These are phyloP conservation scores for Debaryomycetaceae sp. DNA, from an alignment of 1,139 yeast genomes.

Conservation along the genomic window DNA sequence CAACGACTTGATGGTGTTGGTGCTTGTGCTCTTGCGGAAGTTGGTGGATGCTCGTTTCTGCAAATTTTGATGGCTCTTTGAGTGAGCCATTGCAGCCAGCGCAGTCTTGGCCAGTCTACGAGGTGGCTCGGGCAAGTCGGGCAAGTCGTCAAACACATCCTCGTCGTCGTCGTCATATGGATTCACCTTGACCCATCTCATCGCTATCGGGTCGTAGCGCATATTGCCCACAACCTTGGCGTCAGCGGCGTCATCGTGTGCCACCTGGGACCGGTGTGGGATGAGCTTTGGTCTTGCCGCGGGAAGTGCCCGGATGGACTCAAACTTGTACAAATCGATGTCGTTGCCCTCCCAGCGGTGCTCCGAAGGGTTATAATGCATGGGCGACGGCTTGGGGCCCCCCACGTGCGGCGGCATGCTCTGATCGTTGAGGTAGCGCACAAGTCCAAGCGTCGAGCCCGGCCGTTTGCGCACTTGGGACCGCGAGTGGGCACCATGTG, in stretches of 20 bases:
- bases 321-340: slow-evolving; percentile 49
- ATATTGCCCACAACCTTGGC: slow-evolving; percentile 43
- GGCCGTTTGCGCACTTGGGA: slow-evolving; percentile 2
- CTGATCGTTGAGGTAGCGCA: slow-evolving; percentile 28
- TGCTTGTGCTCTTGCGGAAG: slow-evolving; percentile 2
- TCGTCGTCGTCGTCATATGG: slow-evolving; percentile 30
- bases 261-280: too few species aligned
- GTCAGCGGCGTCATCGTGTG: slow-evolving; percentile 5
- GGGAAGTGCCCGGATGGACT: slow-evolving; percentile 17
- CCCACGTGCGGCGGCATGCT: too few species aligned
- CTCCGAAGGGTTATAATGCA: slow-evolving; percentile 52
- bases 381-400: slow-evolving; percentile 20
- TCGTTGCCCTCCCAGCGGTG: slow-evolving; percentile 71
- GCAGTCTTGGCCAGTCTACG: too few species aligned
- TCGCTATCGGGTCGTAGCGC: slow-evolving; percentile 56
- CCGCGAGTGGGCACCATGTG: too few species aligned
- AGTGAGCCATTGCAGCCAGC: too few species aligned
- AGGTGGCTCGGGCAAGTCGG: slow-evolving; percentile 23
- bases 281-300: slow-evolving; percentile 18
- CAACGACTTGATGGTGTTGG: slow-evolving; percentile 1
- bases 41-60: not conserved
- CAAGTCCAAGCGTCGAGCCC: slow-evolving; percentile 22
- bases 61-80: slow-evolving; percentile 4
- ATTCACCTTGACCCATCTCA: slow-evolving; percentile 48
- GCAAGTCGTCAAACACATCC: slow-evolving; percentile 53